These are phyloP conservation scores for Boletus huronensis DNA, from an alignment of 768 basidiomycete species.

Conservation along the genomic window DNA sequence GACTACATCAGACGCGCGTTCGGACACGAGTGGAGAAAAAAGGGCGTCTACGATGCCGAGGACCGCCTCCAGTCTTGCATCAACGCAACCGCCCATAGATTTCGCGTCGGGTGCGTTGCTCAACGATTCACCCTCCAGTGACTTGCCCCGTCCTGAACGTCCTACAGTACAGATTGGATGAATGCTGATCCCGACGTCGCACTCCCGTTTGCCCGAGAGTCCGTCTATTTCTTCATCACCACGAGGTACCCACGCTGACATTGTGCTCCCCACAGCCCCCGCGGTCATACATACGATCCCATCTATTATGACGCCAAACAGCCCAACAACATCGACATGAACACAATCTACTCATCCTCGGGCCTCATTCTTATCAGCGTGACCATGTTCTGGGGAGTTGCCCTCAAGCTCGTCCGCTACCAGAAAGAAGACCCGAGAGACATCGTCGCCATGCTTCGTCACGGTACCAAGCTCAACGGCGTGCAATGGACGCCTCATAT, in stretches of 20 bases:
- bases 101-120: constrained; percentile 44
- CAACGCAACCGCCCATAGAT: constrained; percentile 45
- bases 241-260: constrained; percentile 9
- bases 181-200: constrained; percentile 71
- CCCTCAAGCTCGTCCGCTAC: constrained; percentile 70
- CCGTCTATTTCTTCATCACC: constrained; percentile 23
- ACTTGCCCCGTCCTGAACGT: not conserved
- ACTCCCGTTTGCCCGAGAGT: constrained; percentile 63
- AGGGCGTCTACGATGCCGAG: constrained; percentile 50
- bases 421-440: constrained; percentile 59
- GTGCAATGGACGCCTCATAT: constrained; percentile 52
- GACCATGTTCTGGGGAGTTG: constrained; percentile 68
- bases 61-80: constrained; percentile 57
- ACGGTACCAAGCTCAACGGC: constrained; percentile 50
- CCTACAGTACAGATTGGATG: constrained; percentile 59
- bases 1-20: constrained; percentile 67
- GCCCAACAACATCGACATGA: constrained; percentile 47
- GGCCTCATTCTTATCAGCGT: constrained; percentile 60
- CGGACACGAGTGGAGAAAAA: constrained; percentile 46
- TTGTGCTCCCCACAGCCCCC: constrained; percentile 12
- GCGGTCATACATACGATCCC: constrained; percentile 48
- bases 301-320: constrained; percentile 53
- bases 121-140: not conserved
- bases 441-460: constrained; percentile 64
- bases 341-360: constrained; percentile 54